phyloP scores from a whole-genome alignment of 306 rosid species.

The Quercus aquifolioides region DNA sequence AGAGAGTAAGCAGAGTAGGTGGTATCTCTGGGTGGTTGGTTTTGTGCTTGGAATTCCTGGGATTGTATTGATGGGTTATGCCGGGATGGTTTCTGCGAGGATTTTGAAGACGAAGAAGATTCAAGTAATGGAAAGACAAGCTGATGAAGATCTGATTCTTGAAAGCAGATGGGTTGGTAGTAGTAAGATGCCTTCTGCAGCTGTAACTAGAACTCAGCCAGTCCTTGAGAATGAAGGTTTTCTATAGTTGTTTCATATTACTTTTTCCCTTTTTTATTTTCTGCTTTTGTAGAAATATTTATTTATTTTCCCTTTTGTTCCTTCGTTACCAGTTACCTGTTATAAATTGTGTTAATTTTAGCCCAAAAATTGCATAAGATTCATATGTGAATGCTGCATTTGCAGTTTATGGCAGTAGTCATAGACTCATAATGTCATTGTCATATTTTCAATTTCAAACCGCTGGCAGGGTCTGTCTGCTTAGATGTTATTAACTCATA shows the following conservation, averaged over 20 bases:
- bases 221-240: conserved; percentile 49
- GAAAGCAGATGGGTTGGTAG: conserved; percentile 65
- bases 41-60: conserved; percentile 48
- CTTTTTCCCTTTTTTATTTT: neutral
- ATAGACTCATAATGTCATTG: neutral
- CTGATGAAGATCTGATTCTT: conserved; percentile 65
- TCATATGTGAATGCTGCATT: neutral
- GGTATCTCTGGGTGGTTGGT: conserved; percentile 57
- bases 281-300: neutral
- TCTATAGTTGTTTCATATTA: conserved; percentile 12
- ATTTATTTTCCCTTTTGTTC: neutral
- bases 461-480: no score
- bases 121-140: conserved; percentile 64
- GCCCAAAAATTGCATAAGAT: conserved; percentile 1
- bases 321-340: conserved; percentile 13
- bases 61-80: conserved; percentile 37
- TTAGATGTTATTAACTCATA: no score
- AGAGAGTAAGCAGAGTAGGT: conserved; percentile 30
- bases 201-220: conserved; percentile 74
- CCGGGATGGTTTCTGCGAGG: conserved; percentile 38
- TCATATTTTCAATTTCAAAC: no score
- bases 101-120: conserved; percentile 54
- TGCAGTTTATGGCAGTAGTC: neutral
- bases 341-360: neutral
- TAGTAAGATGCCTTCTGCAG: conserved; percentile 78